Conservation (phyloP, 2,329 filamentous ascomycete genomes). For the Hymenoscyphus albidus region DNA sequence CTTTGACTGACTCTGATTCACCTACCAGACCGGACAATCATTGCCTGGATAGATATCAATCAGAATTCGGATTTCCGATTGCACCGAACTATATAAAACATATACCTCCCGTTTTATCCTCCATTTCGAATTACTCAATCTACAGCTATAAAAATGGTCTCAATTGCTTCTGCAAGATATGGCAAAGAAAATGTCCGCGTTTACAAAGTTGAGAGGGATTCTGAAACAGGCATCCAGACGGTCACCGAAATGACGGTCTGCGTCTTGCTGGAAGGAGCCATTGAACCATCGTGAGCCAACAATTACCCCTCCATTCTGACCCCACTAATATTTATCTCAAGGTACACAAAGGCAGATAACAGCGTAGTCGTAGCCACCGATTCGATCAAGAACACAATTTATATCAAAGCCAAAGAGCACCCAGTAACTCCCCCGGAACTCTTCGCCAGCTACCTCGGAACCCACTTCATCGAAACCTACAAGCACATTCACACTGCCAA, state of each 20-base stretch:
- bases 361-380: slow-evolving; percentile 93
- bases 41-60: no score
- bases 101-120: neutral
- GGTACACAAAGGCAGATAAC: slow-evolving; percentile 93
- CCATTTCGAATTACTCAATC: neutral
- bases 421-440: slow-evolving; percentile 91
- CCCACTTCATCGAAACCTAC: slow-evolving; percentile 87
- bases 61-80: no score
- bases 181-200: slow-evolving; percentile 98
- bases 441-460: slow-evolving; percentile 77
- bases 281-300: slow-evolving; percentile 67
- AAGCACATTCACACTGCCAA: slow-evolving; percentile 82
- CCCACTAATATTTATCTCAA: slow-evolving; percentile 38
- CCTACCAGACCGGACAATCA: no score
- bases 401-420: slow-evolving; percentile 91
- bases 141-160: slow-evolving; percentile 44
- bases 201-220: slow-evolving; percentile 86
- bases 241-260: slow-evolving; percentile 95
- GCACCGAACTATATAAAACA: no score
- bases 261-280: slow-evolving; percentile 87
- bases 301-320: neutral
- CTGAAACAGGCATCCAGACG: slow-evolving; percentile 71
- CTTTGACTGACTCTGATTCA: neutral
- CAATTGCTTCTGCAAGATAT: slow-evolving; percentile 65
- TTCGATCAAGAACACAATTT: slow-evolving; percentile 96